Evolutionary conservation across 257 asterid species (phyloP).

Genomic region (Marsdenia floribunda): DNA sequence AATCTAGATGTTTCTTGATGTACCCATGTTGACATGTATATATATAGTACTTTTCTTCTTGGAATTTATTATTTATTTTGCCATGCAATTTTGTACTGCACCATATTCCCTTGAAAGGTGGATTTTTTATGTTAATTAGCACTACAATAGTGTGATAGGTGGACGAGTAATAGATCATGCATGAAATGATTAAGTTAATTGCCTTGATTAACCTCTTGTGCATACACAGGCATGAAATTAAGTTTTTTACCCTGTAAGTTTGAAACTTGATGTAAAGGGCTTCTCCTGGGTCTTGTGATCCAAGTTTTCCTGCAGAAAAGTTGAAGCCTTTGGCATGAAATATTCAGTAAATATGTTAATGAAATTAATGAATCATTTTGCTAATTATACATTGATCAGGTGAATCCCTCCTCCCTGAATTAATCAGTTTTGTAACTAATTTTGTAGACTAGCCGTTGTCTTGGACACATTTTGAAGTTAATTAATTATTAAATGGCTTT

Average conservation of each 20-base stretch:
- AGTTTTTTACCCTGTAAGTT: too few relatives aligned
- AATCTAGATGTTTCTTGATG: background rate
- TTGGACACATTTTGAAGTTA: background rate
- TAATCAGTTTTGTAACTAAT: background rate
- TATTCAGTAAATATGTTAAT: background rate
- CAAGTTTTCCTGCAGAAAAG: background rate
- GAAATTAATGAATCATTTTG: background rate
- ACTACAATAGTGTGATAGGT: background rate
- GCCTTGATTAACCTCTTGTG: background rate
- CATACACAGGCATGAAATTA: background rate
- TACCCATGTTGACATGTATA: background rate
- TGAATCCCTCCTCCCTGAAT: background rate
- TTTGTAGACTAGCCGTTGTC: background rate
- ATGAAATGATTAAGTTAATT: background rate
- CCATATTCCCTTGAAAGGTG: background rate
- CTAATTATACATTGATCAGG: background rate
- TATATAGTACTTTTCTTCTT: background rate
- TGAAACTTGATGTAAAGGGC: background rate
- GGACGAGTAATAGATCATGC: background rate
- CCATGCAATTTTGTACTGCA: background rate
- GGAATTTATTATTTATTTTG: too few relatives aligned
- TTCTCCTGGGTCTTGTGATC: background rate
- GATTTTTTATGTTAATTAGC: too few relatives aligned
- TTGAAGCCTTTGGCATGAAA: background rate
- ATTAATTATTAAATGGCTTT: background rate